These are phyloP conservation scores for Handroanthus guayacan DNA, from an alignment of 257 asterid genomes.

Conservation along the genomic window DNA sequence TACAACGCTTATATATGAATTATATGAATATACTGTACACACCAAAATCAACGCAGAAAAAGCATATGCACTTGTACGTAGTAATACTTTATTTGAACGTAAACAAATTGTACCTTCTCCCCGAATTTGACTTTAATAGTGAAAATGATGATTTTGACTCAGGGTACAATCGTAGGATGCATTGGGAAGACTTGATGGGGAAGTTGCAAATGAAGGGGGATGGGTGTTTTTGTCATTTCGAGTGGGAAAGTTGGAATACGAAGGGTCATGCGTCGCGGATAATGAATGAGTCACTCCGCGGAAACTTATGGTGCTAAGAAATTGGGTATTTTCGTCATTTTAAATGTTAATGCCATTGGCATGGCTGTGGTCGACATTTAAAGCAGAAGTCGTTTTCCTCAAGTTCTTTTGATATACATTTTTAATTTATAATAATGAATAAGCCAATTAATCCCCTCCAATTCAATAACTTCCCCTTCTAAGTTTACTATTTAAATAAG, in stretches of 20 bases:
- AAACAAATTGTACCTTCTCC: neutral
- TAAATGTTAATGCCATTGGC: neutral
- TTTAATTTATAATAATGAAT: too few species aligned
- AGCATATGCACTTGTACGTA: too few species aligned
- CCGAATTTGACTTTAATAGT: neutral
- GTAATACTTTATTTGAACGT: neutral
- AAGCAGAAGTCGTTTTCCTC: neutral
- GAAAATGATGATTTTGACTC: too few species aligned
- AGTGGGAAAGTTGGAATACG: neutral
- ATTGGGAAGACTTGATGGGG: neutral
- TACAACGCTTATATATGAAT: neutral
- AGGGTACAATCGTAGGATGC: slow-evolving; percentile 12
- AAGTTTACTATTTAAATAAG: too few species aligned
- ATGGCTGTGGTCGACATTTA: neutral
- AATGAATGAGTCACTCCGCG: neutral
- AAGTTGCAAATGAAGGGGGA: neutral
- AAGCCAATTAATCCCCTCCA: too few species aligned
- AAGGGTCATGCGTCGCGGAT: neutral
- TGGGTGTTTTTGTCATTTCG: slow-evolving; percentile 23
- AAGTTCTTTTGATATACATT: too few species aligned
- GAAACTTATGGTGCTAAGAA: slow-evolving; percentile 46
- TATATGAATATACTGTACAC: neutral
- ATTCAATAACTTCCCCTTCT: too few species aligned
- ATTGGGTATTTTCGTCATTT: slow-evolving; percentile 22
- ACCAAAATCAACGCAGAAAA: too few species aligned